Evolutionary conservation across 371 early-diverging fungal species (phyloP).

Genomic region (Mortierella sp.): DNA sequence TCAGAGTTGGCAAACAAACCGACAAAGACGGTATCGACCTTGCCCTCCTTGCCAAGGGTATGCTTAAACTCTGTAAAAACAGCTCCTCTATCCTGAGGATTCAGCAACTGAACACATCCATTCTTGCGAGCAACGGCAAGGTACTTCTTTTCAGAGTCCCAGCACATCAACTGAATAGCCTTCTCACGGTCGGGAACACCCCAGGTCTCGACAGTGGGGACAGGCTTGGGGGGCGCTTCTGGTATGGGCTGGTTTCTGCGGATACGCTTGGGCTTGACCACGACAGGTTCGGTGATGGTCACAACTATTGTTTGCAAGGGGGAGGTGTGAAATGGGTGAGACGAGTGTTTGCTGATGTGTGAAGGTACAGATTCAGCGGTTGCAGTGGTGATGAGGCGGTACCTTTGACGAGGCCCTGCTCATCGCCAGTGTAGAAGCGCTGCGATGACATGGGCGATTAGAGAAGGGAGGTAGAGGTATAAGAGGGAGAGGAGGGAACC

Average conservation of each 20-base stretch:
- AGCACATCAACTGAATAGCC: slow-evolving; percentile 67
- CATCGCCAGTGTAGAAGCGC: slow-evolving; percentile 78
- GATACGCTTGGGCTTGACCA: slow-evolving; percentile 45
- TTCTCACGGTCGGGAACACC: slow-evolving; percentile 68
- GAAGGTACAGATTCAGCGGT: not conserved
- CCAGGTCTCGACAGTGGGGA: slow-evolving; percentile 60
- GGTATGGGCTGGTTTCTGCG: slow-evolving; percentile 28
- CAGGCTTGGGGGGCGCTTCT: slow-evolving; percentile 57
- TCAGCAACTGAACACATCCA: slow-evolving; percentile 71
- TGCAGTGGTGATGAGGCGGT: slow-evolving; percentile 7
- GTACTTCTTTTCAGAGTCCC: slow-evolving; percentile 60
- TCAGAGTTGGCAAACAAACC: slow-evolving; percentile 71
- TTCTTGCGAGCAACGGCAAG: slow-evolving; percentile 73
- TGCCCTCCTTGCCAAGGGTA: slow-evolving; percentile 50
- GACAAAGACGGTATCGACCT: slow-evolving; percentile 66
- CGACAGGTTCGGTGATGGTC: slow-evolving; percentile 40
- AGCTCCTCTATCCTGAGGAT: slow-evolving; percentile 57
- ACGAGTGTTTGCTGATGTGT: not conserved
- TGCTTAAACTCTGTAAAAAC: slow-evolving; percentile 60
- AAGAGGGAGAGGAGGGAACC: not conserved
- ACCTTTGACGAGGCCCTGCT: slow-evolving; percentile 83
- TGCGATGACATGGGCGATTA: slow-evolving; percentile 41
- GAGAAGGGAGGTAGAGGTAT: not conserved
- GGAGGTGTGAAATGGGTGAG: not conserved
- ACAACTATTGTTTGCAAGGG: slow-evolving; percentile 25